These are phyloP conservation scores for Hyaloperonospora brassicae DNA, from an alignment of 352 stramenopile species.

Conservation along the genomic window DNA sequence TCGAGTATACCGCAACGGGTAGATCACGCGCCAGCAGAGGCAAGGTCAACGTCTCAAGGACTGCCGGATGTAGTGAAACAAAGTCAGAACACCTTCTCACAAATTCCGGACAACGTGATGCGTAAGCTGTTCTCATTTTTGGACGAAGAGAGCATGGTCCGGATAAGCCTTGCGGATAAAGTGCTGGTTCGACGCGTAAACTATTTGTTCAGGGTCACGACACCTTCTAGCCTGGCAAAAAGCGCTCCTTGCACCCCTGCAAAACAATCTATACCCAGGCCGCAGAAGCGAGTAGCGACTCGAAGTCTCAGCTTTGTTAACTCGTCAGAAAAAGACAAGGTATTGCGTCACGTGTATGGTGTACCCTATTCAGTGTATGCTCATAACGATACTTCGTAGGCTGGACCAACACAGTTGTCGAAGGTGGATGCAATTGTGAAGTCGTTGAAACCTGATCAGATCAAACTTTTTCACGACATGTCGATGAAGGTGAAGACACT, in stretches of 20 bases:
- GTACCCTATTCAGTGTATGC: neutral
- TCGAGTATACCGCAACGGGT: slow-evolving; percentile 9
- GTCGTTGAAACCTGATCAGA: slow-evolving; percentile 72
- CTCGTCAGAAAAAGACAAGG: slow-evolving; percentile 36
- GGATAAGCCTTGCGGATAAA: slow-evolving; percentile 54
- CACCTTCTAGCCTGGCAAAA: slow-evolving; percentile 22
- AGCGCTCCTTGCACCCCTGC: slow-evolving; percentile 6
- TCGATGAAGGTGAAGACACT: slow-evolving; percentile 64
- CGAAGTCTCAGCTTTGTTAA: slow-evolving; percentile 34
- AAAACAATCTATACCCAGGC: slow-evolving; percentile 16
- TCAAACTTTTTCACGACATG: slow-evolving; percentile 83
- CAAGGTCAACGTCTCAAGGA: slow-evolving; percentile 6
- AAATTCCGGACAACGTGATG: slow-evolving; percentile 46
- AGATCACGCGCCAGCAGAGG: slow-evolving; percentile 1
- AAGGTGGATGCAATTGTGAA: slow-evolving; percentile 75
- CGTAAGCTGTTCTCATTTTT: slow-evolving; percentile 62
- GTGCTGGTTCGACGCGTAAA: slow-evolving; percentile 50
- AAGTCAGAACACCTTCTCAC: slow-evolving; percentile 23
- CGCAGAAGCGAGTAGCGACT: slow-evolving; percentile 16
- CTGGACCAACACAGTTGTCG: slow-evolving; percentile 31
- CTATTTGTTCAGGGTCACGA: slow-evolving; percentile 51
- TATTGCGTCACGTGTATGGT: neutral
- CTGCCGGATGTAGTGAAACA: slow-evolving; percentile 2
- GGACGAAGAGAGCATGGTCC: slow-evolving; percentile 63
- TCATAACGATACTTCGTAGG: neutral